Evolutionary conservation across 2,329 filamentous ascomycete species (phyloP).

Genomic region (Blumeriella jaapii): DNA sequence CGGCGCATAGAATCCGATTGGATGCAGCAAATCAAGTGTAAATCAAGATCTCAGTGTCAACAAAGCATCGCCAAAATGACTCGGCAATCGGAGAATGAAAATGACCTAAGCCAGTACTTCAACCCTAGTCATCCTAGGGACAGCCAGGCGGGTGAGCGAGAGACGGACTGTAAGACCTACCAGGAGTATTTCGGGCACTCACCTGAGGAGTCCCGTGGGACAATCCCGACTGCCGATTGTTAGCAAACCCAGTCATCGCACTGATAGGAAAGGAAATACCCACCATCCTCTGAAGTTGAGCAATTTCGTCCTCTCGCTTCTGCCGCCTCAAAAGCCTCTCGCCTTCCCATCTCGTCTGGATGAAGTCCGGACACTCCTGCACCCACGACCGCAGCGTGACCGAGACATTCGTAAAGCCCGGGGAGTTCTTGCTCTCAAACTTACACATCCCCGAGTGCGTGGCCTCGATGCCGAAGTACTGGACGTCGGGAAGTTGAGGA

Average conservation of each 20-base stretch:
- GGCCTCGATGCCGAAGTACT: conserved; percentile 63
- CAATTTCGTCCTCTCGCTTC: conserved; percentile 18
- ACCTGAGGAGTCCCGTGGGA: conserved; percentile 2
- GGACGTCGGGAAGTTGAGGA: conserved; percentile 57
- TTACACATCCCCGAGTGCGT: conserved; percentile 65
- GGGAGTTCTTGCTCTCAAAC: conserved; percentile 50
- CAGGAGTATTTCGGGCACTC: conserved; percentile 7
- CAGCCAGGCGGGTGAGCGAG: not conserved
- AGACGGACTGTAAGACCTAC: conserved; percentile 8
- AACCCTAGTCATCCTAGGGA: too few relatives aligned
- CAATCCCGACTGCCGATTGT: conserved; percentile 1
- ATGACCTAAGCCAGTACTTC: too few relatives aligned
- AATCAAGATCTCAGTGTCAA: too few relatives aligned
- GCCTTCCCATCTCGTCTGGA: conserved; percentile 14
- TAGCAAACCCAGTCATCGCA: not conserved
- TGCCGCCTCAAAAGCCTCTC: conserved; percentile 20
- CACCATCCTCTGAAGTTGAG: conserved; percentile 20
- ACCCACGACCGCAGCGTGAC: conserved; percentile 25
- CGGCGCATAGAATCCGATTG: too few relatives aligned
- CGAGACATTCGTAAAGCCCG: conserved; percentile 40
- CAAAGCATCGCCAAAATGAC: too few relatives aligned
- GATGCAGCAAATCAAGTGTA: too few relatives aligned
- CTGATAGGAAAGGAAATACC: not conserved
- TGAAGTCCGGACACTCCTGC: conserved; percentile 12
- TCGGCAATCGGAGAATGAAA: too few relatives aligned